phyloP scores from a whole-genome alignment of 75 land plant genomes.

The Selaginella tamariscina region DNA sequence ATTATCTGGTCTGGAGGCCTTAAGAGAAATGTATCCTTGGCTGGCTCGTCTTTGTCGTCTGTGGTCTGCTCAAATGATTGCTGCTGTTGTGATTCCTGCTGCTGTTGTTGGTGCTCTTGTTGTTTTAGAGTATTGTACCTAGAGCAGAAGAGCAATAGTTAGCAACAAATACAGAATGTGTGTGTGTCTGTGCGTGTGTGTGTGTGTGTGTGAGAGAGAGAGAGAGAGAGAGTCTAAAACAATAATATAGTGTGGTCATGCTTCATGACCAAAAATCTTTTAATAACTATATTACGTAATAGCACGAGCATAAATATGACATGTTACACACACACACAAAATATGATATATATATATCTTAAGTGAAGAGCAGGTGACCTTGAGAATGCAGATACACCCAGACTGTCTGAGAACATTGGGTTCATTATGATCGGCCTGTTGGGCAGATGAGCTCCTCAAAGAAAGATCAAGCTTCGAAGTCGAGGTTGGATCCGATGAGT shows the following conservation, averaged over 20 bases:
- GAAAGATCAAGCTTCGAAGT: slow-evolving; percentile 41
- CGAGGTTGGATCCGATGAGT: background rate
- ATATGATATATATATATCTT: background rate
- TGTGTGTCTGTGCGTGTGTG: no score
- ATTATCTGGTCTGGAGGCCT: background rate
- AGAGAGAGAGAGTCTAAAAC: no score
- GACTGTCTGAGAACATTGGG: slow-evolving; percentile 46
- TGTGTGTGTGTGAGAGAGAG: no score
- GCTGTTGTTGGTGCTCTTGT: background rate
- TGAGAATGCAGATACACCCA: slow-evolving; percentile 69
- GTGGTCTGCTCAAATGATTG: background rate
- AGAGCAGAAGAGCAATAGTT: background rate
- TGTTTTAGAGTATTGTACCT: background rate
- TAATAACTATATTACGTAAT: no score
- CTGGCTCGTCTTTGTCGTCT: no score
- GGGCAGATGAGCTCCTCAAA: slow-evolving; percentile 37
- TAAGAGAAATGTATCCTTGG: no score
- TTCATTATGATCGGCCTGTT: slow-evolving; percentile 19
- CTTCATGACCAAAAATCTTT: no score
- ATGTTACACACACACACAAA: no score
- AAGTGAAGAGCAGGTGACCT: slow-evolving; percentile 29
- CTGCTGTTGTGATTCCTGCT: background rate
- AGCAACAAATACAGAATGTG: background rate
- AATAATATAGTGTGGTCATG: no score
- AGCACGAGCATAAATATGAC: no score